Evolutionary conservation across 2,329 filamentous ascomycete species (phyloP), one percentile per base, ranked within the genome.

Genomic region (Calonectria fujianensis): DNA sequence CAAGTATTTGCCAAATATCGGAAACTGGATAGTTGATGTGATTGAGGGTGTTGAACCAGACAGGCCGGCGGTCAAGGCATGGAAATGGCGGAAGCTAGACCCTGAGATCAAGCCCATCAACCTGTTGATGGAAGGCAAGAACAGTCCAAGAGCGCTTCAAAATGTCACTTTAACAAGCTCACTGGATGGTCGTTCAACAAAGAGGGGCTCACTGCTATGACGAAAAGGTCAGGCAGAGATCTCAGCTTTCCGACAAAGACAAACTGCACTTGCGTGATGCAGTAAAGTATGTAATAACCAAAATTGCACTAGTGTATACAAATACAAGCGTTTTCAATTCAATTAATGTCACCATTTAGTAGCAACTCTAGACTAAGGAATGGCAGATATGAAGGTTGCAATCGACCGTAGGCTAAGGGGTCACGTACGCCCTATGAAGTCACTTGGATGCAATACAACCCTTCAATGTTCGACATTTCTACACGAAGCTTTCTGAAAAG

Each of bases 1-100:
- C 82, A 93, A 93, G 77, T 93, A 91, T 74, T 79, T 92, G 64
- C 91, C 91, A 0, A 88, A 89, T 4, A 87, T 93, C 76, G 91
- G 91, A 1, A 87, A 88, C 45, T 86, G 85, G 74, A 88, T 92
- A 16, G 85, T 89, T 0, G 87, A 91, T 75, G 86, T 77, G 4
- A 35, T 79, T 0, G 76, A 79, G 14, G 73, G 75, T 6, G 66
- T 67, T n/a, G 70, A n/a, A 6, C 8, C 52, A 35, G 70, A 70
- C 0, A 51, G 70, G 3, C 66, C 66, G 4, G 70, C 41, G 3
- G 32, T 73, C 29, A 70, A 75, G 32, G 66, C 66, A 4, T 75
- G 74, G 74, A 75, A 35, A 57, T 75, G 72, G 37, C 66, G 72
- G 7, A 61, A 61, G 5, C 35, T 35, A 6, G 51, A 31, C 0